Evolutionary conservation across 2,329 filamentous ascomycete genomes (phyloP), one percentile per base, ranked within the genome.

Genomic region (Microdochium bolleyi): DNA sequence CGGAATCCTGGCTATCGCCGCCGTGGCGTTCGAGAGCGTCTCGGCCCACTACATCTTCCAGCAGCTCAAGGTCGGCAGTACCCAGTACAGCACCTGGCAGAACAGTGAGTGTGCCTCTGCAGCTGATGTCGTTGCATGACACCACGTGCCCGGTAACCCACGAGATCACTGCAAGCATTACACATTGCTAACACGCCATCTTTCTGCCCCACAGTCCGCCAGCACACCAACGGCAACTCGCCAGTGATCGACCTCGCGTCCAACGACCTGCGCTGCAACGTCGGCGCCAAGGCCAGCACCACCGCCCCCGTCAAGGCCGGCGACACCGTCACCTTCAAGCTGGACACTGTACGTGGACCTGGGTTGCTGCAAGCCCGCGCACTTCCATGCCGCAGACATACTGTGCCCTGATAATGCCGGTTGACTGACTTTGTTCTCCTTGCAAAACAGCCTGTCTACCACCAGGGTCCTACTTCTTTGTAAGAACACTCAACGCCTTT

Each of bases 151-250:
- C n/a, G n/a, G n/a, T n/a, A n/a, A n/a, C n/a, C n/a, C n/a, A n/a
- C n/a, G n/a, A n/a, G n/a, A n/a, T n/a, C n/a, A n/a, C 16, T 19
- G 11, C 9, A 34, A 16, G 5, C 19, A 16, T 3, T 1, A n/a
- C 48, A 25, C 25, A 48, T 3, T 38, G 14, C 48, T 21, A 8
- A 52, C 38, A 11, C 7, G 48, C 53, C 56, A 49, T 11, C 21
- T 24, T 10, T 11, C 22, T 24, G 37, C 9, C 49, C 7, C 50
- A 59, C 49, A 66, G 64, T 77, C 59, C 68, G 74, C 49, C 64
- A 70, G 55, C 76, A 76, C 65, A 70, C 64, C 53, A 78, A 76
- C 70, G 65, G 70, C 58, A 76, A 77, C 67, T 74, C 71, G 7
- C 74, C 73, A 5, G 73, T 76, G 19, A 75, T 71, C 14, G 65